Evolutionary conservation across 441 rosid genomes (phyloP).

Genomic region (Adansonia gregorii): DNA sequence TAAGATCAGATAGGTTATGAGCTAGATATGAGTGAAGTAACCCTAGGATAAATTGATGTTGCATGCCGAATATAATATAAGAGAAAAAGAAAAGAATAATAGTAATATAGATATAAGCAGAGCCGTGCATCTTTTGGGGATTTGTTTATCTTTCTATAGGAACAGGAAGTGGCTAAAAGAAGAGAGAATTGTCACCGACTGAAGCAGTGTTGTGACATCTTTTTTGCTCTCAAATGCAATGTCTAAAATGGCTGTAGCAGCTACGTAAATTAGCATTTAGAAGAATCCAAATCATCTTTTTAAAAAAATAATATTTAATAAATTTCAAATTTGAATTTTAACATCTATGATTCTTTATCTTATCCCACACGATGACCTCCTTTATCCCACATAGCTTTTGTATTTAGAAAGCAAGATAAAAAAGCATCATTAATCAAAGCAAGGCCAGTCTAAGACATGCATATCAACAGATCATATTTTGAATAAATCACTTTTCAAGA

Average conservation of each 20-base stretch:
- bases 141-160: background rate
- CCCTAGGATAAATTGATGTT: background rate
- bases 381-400: background rate
- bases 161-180: background rate
- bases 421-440: background rate
- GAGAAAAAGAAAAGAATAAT: background rate
- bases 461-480: background rate
- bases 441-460: background rate
- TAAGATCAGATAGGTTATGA: background rate
- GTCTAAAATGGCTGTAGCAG: background rate
- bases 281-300: background rate
- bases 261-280: background rate
- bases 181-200: background rate
- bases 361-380: no score
- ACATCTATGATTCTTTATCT: background rate
- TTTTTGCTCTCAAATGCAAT: background rate
- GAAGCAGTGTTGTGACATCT: background rate
- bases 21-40: background rate
- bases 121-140: background rate
- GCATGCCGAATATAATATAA: background rate
- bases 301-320: no score
- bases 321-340: background rate
- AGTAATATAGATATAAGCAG: background rate
- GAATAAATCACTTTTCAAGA: background rate
- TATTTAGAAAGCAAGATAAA: background rate